These are phyloP conservation scores for Dimocarpus longan DNA, from an alignment of 345 rosid genomes.

Conservation along the genomic window DNA sequence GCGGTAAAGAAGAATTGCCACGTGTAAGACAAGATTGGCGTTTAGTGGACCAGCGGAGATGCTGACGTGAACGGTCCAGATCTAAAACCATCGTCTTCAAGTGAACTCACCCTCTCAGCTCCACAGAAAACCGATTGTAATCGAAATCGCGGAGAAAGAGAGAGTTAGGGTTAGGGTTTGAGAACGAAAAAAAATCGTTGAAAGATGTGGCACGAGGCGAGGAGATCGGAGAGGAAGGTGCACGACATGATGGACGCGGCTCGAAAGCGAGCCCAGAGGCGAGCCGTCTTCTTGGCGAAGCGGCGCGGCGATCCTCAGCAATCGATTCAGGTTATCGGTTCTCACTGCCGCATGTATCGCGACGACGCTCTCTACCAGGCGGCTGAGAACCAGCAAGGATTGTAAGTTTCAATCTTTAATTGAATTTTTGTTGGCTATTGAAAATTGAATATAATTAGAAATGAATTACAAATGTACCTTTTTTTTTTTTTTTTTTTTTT, in stretches of 20 bases:
- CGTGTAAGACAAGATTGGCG: neutral
- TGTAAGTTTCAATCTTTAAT: slow-evolving; percentile 41
- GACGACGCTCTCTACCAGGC: slow-evolving; percentile 93
- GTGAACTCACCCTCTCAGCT: neutral
- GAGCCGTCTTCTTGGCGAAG: slow-evolving; percentile 86
- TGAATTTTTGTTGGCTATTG: neutral
- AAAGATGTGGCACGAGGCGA: slow-evolving; percentile 98
- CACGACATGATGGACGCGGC: slow-evolving; percentile 99
- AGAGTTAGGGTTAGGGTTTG: slow-evolving; percentile 18
- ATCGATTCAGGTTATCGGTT: slow-evolving; percentile 75
- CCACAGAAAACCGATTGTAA: neutral
- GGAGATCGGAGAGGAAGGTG: slow-evolving; percentile 96
- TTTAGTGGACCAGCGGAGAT: neutral
- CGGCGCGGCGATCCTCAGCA: slow-evolving; percentile 96
- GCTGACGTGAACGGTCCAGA: slow-evolving; percentile 15
- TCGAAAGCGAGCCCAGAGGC: slow-evolving; percentile 91
- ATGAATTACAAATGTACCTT: neutral
- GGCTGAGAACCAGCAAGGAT: slow-evolving; percentile 85
- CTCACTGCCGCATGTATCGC: slow-evolving; percentile 72
- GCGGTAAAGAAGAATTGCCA: neutral
- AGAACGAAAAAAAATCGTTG: neutral
- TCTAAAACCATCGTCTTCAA: neutral
- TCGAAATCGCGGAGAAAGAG: neutral
- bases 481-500: neutral
- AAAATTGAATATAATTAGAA: neutral